Conservation (phyloP, 441 rosid species). For the Gossypium gossypioides region DNA sequence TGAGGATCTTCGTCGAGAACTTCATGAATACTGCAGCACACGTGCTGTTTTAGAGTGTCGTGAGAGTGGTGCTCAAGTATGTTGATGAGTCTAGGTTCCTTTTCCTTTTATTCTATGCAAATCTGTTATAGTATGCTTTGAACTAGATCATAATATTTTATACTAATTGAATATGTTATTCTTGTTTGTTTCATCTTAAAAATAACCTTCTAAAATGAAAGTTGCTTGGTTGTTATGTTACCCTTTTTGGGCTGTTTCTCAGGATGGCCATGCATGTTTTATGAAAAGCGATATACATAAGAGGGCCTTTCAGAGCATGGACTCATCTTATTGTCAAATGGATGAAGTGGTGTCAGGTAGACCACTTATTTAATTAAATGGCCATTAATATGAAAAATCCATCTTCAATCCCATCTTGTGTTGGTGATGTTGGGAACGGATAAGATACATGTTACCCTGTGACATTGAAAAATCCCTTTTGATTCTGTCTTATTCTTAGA, state of each 20-base stretch:
- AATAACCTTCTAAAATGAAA: not conserved
- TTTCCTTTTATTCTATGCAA: not conserved
- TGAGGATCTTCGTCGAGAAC: conserved; percentile 50
- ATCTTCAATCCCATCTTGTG: not conserved
- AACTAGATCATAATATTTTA: not conserved
- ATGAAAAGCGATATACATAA: conserved; percentile 44
- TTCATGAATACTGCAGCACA: conserved; percentile 47
- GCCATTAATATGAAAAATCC: not conserved
- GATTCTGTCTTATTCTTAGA: not conserved
- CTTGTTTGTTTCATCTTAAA: not conserved
- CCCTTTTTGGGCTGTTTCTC: conserved; percentile 14
- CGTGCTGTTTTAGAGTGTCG: conserved; percentile 33
- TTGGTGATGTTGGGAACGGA: not conserved
- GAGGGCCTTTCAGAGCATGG: conserved; percentile 57
- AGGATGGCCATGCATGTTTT: conserved; percentile 32
- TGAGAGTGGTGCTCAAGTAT: conserved; percentile 38
- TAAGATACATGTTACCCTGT: conserved; percentile 1
- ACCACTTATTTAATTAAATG: conserved; percentile 1
- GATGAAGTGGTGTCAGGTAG: conserved; percentile 45
- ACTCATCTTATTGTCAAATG: conserved; percentile 46
- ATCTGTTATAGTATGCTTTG: not conserved
- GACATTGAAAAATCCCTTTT: conserved; percentile 10
- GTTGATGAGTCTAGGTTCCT: not conserved
- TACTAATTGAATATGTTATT: conserved; percentile 10
- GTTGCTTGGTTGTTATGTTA: conserved; percentile 1